These are phyloP conservation scores for Cyanidiococcus yangmingshanensis DNA, from an alignment of 23 red algal species.

Conservation along the genomic window DNA sequence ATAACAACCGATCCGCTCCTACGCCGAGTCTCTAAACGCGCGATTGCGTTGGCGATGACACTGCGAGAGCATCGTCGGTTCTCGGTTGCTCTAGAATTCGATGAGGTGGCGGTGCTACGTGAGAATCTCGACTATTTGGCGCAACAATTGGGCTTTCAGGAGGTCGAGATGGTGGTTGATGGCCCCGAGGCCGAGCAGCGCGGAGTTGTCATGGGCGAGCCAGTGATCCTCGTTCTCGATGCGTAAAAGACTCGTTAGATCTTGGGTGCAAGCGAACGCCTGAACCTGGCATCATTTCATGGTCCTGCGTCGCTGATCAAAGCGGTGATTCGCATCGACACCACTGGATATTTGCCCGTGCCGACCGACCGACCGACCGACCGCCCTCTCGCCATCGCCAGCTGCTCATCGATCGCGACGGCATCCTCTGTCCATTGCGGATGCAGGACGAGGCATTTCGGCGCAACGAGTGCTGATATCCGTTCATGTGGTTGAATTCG, in stretches of 20 bases:
- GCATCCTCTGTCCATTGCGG: too few species aligned
- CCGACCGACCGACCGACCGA: too few species aligned
- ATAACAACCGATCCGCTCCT: slow-evolving; percentile 38
- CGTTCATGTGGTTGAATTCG: too few species aligned
- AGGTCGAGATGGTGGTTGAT: not conserved
- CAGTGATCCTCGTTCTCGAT: not conserved
- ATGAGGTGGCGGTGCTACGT: slow-evolving; percentile 58
- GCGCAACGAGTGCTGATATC: too few species aligned
- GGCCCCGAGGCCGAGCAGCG: slow-evolving; percentile 10
- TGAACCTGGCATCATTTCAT: too few species aligned
- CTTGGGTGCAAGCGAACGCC: too few species aligned
- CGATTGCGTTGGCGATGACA: slow-evolving; percentile 79
- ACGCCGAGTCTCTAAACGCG: slow-evolving; percentile 55
- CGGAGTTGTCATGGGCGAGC: slow-evolving; percentile 9
- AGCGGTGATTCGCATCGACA: too few species aligned
- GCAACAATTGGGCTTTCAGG: slow-evolving; percentile 36
- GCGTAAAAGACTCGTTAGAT: not conserved
- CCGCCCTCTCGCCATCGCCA: too few species aligned
- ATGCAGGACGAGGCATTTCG: too few species aligned
- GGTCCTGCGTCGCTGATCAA: too few species aligned
- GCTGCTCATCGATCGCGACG: too few species aligned
- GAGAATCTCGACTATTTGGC: slow-evolving; percentile 51
- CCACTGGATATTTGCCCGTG: too few species aligned
- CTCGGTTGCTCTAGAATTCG: slow-evolving; percentile 54
- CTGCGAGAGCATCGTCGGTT: slow-evolving; percentile 41